Conservation (phyloP, 1,284 basidiomycete genomes). For the Moniliophthora roreri region DNA sequence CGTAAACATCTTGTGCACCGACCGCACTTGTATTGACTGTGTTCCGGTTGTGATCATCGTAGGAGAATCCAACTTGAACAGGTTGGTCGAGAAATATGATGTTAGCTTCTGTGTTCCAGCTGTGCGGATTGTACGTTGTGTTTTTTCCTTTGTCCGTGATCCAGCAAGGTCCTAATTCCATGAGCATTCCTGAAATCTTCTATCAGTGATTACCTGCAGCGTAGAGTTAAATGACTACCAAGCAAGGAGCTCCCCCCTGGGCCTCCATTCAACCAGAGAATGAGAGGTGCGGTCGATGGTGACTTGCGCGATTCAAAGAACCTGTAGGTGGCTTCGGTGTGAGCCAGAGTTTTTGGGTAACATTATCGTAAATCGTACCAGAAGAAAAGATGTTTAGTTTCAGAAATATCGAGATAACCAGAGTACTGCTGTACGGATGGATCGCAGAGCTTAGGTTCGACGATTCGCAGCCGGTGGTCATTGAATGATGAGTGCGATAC, state of each 20-base stretch:
- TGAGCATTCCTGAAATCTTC: background rate
- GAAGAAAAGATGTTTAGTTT: slow-evolving; percentile 67
- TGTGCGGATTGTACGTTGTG: slow-evolving; percentile 52
- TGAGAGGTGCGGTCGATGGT: slow-evolving; percentile 53
- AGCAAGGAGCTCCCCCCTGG: slow-evolving; percentile 3
- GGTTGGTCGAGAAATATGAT: slow-evolving; percentile 71
- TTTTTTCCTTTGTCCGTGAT: slow-evolving; percentile 30
- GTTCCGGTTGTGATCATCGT: slow-evolving; percentile 45
- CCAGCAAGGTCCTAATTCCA: slow-evolving; percentile 24
- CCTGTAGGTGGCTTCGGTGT: slow-evolving; percentile 20
- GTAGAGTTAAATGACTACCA: too few relatives aligned
- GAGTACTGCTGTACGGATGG: slow-evolving; percentile 26
- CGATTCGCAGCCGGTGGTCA: too few relatives aligned
- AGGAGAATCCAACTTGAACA: slow-evolving; percentile 71
- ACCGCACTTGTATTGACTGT: slow-evolving; percentile 28
- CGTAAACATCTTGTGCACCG: slow-evolving; percentile 32
- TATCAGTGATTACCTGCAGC: too few relatives aligned
- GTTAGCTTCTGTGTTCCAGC: slow-evolving; percentile 65
- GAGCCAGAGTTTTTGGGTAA: too few relatives aligned
- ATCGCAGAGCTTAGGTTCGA: too few relatives aligned
- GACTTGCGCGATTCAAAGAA: slow-evolving; percentile 64
- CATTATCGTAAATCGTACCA: slow-evolving; percentile 20
- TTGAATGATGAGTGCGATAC: too few relatives aligned
- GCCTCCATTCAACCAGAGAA: slow-evolving; percentile 46
- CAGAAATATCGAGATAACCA: slow-evolving; percentile 41